These are phyloP conservation scores for Mycena galopus DNA, from an alignment of 768 basidiomycete species.

Conservation along the genomic window DNA sequence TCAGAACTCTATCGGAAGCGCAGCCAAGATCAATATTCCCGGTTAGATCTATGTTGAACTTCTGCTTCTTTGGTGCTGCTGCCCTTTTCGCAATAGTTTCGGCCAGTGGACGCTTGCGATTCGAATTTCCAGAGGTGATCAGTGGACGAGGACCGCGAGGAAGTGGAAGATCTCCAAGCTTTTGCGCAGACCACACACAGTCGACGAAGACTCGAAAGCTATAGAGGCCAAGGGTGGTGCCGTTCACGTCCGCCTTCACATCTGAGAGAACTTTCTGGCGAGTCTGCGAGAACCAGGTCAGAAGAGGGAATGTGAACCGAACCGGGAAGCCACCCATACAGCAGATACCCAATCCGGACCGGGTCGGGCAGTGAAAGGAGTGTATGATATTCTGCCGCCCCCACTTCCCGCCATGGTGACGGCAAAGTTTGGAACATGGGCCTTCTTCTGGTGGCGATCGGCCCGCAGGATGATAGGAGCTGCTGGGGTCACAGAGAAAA, in stretches of 20 bases:
- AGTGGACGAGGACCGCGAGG: too few relatives aligned
- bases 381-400: background rate
- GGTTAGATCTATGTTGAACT: too few relatives aligned
- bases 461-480: background rate
- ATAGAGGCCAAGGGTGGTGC: background rate
- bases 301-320: too few relatives aligned
- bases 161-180: too few relatives aligned
- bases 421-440: background rate
- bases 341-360: background rate
- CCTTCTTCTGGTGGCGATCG: background rate
- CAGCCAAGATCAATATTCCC: too few relatives aligned
- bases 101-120: too few relatives aligned
- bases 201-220: constrained; percentile 5
- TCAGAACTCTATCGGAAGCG: too few relatives aligned
- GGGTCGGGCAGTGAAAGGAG: background rate
- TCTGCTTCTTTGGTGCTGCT: too few relatives aligned
- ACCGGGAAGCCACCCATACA: too few relatives aligned
- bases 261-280: background rate
- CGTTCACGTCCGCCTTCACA: constrained; percentile 1
- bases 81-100: too few relatives aligned
- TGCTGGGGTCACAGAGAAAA: too few relatives aligned
- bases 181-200: constrained; percentile 2
- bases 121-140: too few relatives aligned
- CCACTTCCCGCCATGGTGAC: background rate
- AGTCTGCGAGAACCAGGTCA: background rate